Evolutionary conservation across 441 rosid genomes (phyloP).

Genomic region (Populus tomentosa): DNA sequence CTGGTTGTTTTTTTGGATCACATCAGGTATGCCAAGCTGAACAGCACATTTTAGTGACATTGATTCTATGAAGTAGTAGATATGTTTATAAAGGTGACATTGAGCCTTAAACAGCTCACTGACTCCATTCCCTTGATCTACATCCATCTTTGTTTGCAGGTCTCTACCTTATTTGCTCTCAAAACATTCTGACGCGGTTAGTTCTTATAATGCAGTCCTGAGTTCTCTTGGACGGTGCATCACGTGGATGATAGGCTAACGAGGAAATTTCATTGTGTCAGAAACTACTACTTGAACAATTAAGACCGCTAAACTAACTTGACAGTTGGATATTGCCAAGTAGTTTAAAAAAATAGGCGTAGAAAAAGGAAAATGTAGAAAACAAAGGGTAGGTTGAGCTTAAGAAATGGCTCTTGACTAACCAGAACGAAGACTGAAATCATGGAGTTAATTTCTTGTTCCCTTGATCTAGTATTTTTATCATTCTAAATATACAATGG

Average conservation of each 20-base stretch:
- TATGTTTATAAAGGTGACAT: constrained; percentile 23
- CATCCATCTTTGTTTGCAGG: neutral
- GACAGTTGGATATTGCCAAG: neutral
- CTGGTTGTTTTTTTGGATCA: constrained; percentile 18
- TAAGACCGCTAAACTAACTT: neutral
- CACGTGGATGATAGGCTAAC: neutral
- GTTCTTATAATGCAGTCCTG: neutral
- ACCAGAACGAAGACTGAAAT: neutral
- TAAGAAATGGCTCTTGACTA: neutral
- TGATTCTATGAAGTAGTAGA: constrained; percentile 22
- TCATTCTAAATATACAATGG: neutral
- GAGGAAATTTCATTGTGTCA: constrained; percentile 7
- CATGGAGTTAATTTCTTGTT: neutral
- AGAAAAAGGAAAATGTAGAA: neutral
- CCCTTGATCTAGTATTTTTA: neutral
- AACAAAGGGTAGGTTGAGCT: neutral
- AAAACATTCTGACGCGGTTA: neutral
- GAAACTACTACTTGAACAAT: neutral
- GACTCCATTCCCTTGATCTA: constrained; percentile 3
- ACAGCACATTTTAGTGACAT: constrained; percentile 28
- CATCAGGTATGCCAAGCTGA: constrained; percentile 27
- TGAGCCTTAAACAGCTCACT: constrained; percentile 30
- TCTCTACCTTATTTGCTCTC: neutral
- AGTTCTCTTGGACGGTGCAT: neutral
- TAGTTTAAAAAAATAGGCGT: neutral